Percentiles rank a stretch among this genome's conserved stretches.
phyloP scores from a whole-genome alignment of 805 yeast genomes.

The Candida berthetii region DNA sequence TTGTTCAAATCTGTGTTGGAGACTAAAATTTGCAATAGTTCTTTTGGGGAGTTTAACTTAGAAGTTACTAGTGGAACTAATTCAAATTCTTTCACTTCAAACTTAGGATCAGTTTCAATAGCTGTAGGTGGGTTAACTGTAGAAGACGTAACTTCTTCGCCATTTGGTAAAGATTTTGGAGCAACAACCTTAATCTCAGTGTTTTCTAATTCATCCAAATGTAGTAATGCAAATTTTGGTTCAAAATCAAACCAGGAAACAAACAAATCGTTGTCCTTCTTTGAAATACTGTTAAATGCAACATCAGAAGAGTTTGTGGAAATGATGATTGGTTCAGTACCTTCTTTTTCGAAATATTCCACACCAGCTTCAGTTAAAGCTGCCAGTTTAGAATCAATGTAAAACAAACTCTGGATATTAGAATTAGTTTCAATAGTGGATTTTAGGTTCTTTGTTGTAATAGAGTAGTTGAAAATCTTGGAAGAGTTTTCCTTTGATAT shows the following conservation, averaged over 20 bases:
- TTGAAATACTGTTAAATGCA: slow-evolving; percentile 19
- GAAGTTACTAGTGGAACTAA: slow-evolving; percentile 8
- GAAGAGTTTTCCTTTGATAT: not conserved
- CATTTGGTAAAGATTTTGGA: slow-evolving; percentile 5
- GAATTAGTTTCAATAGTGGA: not conserved
- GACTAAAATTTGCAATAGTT: slow-evolving; percentile 14
- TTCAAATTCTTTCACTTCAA: slow-evolving; percentile 19
- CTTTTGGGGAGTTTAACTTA: slow-evolving; percentile 18
- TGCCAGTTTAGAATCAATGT: slow-evolving; percentile 6
- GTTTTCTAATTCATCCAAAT: slow-evolving; percentile 13
- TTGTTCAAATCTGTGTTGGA: slow-evolving; percentile 28
- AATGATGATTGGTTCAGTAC: not conserved
- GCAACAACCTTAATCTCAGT: slow-evolving; percentile 16
- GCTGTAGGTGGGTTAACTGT: not conserved
- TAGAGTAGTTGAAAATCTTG: not conserved
- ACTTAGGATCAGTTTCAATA: slow-evolving; percentile 18
- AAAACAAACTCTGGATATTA: not conserved
- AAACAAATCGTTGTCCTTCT: slow-evolving; percentile 13
- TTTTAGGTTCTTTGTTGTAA: not conserved
- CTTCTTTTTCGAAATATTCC: slow-evolving; percentile 21
- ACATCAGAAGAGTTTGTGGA: slow-evolving; percentile 17
- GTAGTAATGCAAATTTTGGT: slow-evolving; percentile 27
- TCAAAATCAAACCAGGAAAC: slow-evolving; percentile 33
- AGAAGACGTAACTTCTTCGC: too few relatives aligned
- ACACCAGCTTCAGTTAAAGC: slow-evolving; percentile 26